Conservation (phyloP, 139 green algal genomes). For the Tetradesmus lagerheimii region DNA sequence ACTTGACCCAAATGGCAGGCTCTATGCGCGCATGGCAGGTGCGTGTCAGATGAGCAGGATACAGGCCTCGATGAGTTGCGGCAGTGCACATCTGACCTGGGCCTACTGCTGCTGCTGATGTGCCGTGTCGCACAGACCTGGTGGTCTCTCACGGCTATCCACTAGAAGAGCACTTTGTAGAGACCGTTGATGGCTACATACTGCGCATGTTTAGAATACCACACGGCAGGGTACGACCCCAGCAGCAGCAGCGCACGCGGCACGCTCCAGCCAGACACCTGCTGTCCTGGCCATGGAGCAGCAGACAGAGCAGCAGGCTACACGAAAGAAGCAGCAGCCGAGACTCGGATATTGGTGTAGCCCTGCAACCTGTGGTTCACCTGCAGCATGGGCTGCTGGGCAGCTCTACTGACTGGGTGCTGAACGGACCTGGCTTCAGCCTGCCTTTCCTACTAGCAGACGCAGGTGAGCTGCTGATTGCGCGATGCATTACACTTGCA, state of each 20-base stretch:
- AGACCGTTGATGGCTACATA: constrained; percentile 73
- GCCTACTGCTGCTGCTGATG: not conserved
- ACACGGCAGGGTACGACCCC: constrained; percentile 20
- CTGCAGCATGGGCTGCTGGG: constrained; percentile 89
- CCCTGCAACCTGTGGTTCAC: constrained; percentile 66
- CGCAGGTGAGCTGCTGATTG: constrained; percentile 46
- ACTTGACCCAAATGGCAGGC: not conserved
- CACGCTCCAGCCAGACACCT: not conserved
- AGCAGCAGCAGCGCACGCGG: not conserved
- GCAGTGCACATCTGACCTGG: not conserved
- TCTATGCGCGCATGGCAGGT: constrained; percentile 38
- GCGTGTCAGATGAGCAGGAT: not conserved
- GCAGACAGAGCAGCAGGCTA: not conserved
- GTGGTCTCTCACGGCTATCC: constrained; percentile 62
- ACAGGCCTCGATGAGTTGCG: not conserved
- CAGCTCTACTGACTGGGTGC: constrained; percentile 76
- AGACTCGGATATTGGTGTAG: not conserved
- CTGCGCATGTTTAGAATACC: constrained; percentile 75
- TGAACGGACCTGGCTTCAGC: constrained; percentile 70
- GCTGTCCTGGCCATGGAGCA: not conserved
- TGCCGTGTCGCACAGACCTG: constrained; percentile 7
- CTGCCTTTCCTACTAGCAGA: constrained; percentile 86
- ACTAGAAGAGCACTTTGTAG: constrained; percentile 68
- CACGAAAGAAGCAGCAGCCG: not conserved
- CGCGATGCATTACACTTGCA: no score